phyloP scores from a whole-genome alignment of 495 filamentous ascomycete species.

The Daldinia caldariorum region DNA sequence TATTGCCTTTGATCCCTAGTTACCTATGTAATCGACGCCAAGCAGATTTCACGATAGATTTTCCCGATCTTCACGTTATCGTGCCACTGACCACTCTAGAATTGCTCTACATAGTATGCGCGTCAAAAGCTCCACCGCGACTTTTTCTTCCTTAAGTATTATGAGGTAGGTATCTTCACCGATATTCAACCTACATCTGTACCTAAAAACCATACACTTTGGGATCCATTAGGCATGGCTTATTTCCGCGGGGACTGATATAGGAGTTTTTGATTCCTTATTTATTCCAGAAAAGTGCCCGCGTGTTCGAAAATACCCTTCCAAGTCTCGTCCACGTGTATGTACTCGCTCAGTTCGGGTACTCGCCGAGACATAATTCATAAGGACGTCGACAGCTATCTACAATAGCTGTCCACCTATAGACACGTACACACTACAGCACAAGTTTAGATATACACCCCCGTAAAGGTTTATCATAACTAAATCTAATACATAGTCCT shows the following conservation, averaged over 20 bases:
- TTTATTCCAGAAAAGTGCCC: not conserved
- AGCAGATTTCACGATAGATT: constrained; percentile 13
- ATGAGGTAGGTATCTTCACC: constrained; percentile 17
- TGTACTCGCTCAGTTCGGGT: constrained; percentile 3
- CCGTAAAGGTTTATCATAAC: not conserved
- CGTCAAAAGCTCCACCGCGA: constrained; percentile 23
- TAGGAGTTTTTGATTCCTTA: not conserved
- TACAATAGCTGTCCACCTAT: not conserved
- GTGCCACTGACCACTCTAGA: constrained; percentile 8
- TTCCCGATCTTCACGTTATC: constrained; percentile 10
- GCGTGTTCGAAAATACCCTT: not conserved
- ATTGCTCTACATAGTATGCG: not conserved
- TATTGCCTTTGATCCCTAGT: constrained; percentile 15
- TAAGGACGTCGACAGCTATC: not conserved
- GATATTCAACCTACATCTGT: not conserved
- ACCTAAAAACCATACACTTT: not conserved
- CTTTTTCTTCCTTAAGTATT: constrained; percentile 1
- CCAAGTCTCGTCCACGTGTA: not conserved
- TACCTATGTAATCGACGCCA: constrained; percentile 25
- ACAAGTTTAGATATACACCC: not conserved
- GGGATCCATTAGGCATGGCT: no score
- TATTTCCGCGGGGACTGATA: no score
- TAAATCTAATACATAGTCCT: not conserved
- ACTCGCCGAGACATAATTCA: not conserved
- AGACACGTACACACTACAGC: not conserved